A percentile compares a stretch with the other conserved stretches of the same genome.
Evolutionary conservation across 345 rosid species (phyloP).

Genomic region (Odontarrhena argentea): DNA sequence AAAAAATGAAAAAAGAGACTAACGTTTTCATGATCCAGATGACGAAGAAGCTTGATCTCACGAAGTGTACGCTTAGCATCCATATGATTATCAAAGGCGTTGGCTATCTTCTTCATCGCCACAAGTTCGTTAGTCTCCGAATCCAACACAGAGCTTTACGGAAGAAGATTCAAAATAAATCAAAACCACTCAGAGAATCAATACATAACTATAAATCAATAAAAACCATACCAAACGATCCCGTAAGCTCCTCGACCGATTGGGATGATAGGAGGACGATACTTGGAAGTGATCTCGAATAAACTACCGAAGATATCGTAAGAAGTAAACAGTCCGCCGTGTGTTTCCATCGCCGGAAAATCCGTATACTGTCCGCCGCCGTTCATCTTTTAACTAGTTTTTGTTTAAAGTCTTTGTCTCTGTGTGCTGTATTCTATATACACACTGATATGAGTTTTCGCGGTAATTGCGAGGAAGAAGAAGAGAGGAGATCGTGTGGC

Average conservation of each 20-base stretch:
- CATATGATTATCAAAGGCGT: conserved; percentile 93
- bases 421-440: conserved; percentile 35
- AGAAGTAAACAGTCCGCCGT: conserved; percentile 71
- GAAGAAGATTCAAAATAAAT: not conserved
- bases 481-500: conserved; percentile 45
- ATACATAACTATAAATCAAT: not conserved
- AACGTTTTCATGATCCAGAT: conserved; percentile 96
- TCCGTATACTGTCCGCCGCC: conserved; percentile 55
- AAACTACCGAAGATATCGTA: conserved; percentile 79
- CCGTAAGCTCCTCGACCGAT: conserved; percentile 99
- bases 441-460: conserved; percentile 42
- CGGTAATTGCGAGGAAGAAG: conserved; percentile 59
- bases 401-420: no score
- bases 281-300: conserved; percentile 84
- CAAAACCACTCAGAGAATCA: not conserved
- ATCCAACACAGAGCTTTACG: conserved; percentile 81
- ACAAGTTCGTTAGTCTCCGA: conserved; percentile 90
- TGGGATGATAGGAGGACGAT: conserved; percentile 88
- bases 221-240: conserved; percentile 75
- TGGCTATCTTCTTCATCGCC: conserved; percentile 96
- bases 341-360: conserved; percentile 69
- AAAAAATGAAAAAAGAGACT: conserved; percentile 9
- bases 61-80: conserved; percentile 99
- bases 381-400: conserved; percentile 33
- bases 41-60: conserved; percentile 93